A percentile compares a stretch with the other conserved stretches of the same genome.
Conservation (phyloP, 371 early-diverging fungal species). For the Mucor sp. region DNA sequence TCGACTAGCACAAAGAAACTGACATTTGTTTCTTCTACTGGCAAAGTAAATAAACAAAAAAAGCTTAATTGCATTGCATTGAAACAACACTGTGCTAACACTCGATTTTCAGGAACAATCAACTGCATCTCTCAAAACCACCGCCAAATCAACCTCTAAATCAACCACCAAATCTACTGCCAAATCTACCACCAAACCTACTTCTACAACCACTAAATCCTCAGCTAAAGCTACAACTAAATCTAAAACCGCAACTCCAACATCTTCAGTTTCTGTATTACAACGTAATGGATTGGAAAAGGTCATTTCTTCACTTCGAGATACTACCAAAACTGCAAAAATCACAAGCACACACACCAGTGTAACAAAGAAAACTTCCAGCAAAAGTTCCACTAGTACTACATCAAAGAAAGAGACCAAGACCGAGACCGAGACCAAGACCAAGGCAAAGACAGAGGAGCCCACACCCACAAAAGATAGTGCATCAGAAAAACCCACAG, state of each 20-base stretch:
- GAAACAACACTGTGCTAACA: not conserved
- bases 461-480: not conserved
- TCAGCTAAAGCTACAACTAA: not conserved
- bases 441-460: not conserved
- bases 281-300: conserved; percentile 7
- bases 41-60: not conserved
- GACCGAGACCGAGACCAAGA: not conserved
- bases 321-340: not conserved
- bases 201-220: not conserved
- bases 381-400: conserved; percentile 9
- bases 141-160: not conserved
- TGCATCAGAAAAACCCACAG: not conserved
- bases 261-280: not conserved
- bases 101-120: conserved; percentile 4
- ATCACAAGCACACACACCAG: conserved; percentile 11
- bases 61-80: not conserved
- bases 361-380: conserved; percentile 12
- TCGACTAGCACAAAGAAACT: not conserved
- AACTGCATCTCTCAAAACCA: not conserved
- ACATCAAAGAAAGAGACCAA: not conserved
- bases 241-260: not conserved
- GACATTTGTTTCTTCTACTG: not conserved
- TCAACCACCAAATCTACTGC: not conserved
- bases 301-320: not conserved
- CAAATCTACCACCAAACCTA: not conserved